phyloP scores from a whole-genome alignment of 257 asterid genomes.

The Solanum virginianum region DNA sequence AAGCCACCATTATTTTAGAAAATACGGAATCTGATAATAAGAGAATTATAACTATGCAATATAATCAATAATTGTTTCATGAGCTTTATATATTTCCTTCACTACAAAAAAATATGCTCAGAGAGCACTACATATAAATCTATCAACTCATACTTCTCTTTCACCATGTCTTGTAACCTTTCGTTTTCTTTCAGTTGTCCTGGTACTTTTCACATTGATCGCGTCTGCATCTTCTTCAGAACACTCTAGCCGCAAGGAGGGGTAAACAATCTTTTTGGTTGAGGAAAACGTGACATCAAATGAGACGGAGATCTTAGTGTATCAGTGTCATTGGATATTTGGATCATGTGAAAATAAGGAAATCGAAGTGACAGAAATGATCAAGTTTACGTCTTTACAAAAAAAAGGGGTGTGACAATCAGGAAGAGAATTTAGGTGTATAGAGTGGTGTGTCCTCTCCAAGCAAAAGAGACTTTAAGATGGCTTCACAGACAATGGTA shows the following conservation, averaged over 20 bases:
- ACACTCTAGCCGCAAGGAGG: background rate
- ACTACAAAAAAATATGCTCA: background rate
- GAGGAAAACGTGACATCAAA: background rate
- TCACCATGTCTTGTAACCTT: background rate
- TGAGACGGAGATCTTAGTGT: too few species aligned
- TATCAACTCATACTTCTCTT: background rate
- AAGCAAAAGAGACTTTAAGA: slow-evolving; percentile 71
- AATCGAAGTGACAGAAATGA: background rate
- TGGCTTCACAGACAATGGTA: slow-evolving; percentile 68
- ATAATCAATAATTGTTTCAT: background rate
- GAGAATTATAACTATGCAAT: background rate
- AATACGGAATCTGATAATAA: background rate
- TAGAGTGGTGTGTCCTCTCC: slow-evolving; percentile 64
- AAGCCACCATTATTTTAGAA: background rate
- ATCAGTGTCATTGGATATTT: too few species aligned
- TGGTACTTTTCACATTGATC: background rate
- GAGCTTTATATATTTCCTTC: background rate
- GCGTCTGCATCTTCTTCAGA: background rate
- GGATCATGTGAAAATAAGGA: background rate
- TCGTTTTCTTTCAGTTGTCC: background rate
- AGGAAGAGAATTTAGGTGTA: slow-evolving; percentile 15
- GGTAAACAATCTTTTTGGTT: background rate
- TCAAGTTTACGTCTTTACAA: background rate
- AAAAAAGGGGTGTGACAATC: background rate
- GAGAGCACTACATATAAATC: background rate